Percentiles rank a stretch among this genome's conserved stretches.
Evolutionary conservation across 176 grass and related monocot species (phyloP).

Genomic region (Poa annua): DNA sequence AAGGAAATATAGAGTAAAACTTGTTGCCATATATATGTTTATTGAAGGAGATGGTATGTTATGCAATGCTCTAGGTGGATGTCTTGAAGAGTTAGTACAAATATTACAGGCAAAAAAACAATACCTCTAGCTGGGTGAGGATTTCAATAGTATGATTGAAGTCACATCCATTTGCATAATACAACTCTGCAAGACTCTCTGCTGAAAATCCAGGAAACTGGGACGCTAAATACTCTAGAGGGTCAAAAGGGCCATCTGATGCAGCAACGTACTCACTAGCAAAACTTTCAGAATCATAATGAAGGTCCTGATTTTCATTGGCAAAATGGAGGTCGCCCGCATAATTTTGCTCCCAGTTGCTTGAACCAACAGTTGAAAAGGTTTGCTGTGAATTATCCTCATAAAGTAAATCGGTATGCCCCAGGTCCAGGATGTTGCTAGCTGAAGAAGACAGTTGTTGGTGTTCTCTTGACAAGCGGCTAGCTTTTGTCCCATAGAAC

Average conservation of each 20-base stretch:
- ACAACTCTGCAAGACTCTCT: slow-evolving; percentile 86
- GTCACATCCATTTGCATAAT: slow-evolving; percentile 82
- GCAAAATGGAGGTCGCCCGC: slow-evolving; percentile 46
- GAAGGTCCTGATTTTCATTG: slow-evolving; percentile 56
- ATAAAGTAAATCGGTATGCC: slow-evolving; percentile 49
- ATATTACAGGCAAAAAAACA: background rate
- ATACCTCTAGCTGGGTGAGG: slow-evolving; percentile 94
- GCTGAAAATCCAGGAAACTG: slow-evolving; percentile 91
- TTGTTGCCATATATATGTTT: background rate
- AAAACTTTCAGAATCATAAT: slow-evolving; percentile 55
- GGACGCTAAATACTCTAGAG: slow-evolving; percentile 73
- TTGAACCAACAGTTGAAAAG: slow-evolving; percentile 59
- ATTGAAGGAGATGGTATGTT: background rate
- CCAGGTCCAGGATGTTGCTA: slow-evolving; percentile 50
- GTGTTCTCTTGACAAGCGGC: slow-evolving; percentile 47
- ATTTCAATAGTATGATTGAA: slow-evolving; percentile 89
- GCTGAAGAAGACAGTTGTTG: slow-evolving; percentile 53
- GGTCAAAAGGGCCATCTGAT: slow-evolving; percentile 56
- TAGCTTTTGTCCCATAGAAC: slow-evolving; percentile 55
- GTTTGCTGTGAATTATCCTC: slow-evolving; percentile 56
- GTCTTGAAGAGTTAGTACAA: background rate
- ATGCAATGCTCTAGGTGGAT: background rate
- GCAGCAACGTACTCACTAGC: slow-evolving; percentile 55
- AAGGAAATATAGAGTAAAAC: background rate
- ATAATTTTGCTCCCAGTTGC: slow-evolving; percentile 65